These are phyloP conservation scores for Ceratocystis variospora DNA, from an alignment of 2,329 filamentous ascomycete species.

Conservation along the genomic window DNA sequence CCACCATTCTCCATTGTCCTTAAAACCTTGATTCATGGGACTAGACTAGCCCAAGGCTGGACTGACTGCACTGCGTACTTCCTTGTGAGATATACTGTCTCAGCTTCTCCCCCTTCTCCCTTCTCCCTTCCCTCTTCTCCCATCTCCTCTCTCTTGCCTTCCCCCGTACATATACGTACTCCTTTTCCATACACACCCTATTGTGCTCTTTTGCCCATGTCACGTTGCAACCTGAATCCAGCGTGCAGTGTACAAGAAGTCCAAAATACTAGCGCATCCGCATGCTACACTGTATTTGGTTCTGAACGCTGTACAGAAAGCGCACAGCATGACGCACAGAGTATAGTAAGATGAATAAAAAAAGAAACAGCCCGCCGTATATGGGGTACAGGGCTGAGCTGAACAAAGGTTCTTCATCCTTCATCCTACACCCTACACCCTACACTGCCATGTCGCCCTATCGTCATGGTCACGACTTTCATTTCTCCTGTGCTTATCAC, in stretches of 20 bases:
- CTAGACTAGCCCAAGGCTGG: no score
- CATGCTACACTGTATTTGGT: neutral
- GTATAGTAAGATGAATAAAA: neutral
- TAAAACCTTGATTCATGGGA: no score
- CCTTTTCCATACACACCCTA: neutral
- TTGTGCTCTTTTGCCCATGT: neutral
- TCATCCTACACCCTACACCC: neutral
- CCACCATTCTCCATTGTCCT: neutral
- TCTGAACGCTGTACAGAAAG: neutral
- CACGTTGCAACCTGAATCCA: neutral
- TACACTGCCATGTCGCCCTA: neutral
- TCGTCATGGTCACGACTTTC: neutral
- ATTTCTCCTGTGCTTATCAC: neutral
- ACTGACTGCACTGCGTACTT: no score
- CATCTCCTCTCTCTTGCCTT: neutral
- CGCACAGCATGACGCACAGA: neutral
- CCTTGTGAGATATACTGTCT: no score
- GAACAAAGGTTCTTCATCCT: conserved; percentile 7
- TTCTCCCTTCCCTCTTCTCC: neutral
- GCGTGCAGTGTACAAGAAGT: neutral
- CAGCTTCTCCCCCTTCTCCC: neutral
- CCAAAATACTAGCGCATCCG: neutral
- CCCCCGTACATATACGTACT: neutral
- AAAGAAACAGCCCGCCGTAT: neutral
- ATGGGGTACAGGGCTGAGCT: conserved; percentile 4